Conservation (phyloP, 768 basidiomycete species). For the Hericium coralloides region DNA sequence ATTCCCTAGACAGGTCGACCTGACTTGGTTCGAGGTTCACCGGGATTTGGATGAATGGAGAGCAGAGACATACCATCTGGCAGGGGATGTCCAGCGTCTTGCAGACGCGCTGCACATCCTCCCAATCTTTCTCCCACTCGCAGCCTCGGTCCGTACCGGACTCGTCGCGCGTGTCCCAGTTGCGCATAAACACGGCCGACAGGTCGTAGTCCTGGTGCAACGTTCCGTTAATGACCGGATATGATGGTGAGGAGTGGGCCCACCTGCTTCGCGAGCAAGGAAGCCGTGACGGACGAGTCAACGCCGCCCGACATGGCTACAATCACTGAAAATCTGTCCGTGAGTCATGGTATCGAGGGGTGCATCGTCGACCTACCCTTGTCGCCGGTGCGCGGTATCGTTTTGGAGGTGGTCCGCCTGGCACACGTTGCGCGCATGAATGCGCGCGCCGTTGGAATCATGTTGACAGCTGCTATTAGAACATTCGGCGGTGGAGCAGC, state of each 20-base stretch:
- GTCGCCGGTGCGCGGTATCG: conserved; percentile 14
- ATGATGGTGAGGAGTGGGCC: neutral
- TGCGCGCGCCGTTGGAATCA: neutral
- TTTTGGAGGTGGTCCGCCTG: neutral
- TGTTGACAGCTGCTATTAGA: neutral
- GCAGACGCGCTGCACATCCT: conserved; percentile 81
- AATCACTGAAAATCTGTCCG: conserved; percentile 43
- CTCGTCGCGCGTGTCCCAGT: conserved; percentile 89
- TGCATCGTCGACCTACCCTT: conserved; percentile 14
- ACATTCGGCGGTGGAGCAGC: too few relatives aligned
- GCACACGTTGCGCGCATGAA: neutral
- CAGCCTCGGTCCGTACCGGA: conserved; percentile 73
- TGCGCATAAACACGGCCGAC: conserved; percentile 90
- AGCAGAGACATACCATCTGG: conserved; percentile 40
- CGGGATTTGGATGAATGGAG: too few relatives aligned
- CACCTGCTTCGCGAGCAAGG: conserved; percentile 61
- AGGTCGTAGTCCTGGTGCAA: conserved; percentile 64
- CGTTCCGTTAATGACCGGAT: neutral
- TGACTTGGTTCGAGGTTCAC: conserved; percentile 20
- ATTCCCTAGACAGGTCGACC: conserved; percentile 85
- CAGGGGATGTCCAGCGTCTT: conserved; percentile 64
- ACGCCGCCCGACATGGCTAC: conserved; percentile 96
- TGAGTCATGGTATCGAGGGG: neutral
- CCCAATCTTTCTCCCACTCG: conserved; percentile 95
- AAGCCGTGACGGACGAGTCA: conserved; percentile 86